Percentiles rank a stretch among this genome's conserved stretches.
Conservation (phyloP, 2,329 filamentous ascomycete genomes). For the Fusarium sp. region DNA sequence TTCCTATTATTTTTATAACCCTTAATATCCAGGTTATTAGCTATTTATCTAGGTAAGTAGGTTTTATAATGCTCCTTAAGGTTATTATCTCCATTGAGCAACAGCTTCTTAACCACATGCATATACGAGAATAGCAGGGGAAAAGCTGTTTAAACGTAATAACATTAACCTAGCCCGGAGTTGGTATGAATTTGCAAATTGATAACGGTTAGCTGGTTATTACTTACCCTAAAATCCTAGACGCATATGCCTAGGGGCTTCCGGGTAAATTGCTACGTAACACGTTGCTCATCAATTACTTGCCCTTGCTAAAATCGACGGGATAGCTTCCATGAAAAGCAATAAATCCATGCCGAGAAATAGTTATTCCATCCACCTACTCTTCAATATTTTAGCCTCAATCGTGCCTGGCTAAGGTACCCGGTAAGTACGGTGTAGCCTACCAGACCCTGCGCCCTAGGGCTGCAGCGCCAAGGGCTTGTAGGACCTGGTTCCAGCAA, state of each 20-base stretch:
- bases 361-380: not conserved
- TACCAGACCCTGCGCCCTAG: not conserved
- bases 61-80: no score
- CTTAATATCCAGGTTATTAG: no score
- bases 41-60: no score
- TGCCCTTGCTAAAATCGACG: rapidly evolving
- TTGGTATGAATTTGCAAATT: no score
- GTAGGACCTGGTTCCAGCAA: not conserved
- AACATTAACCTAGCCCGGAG: no score
- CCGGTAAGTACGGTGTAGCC: not conserved
- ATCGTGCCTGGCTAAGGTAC: not conserved
- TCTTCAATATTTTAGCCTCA: not conserved
- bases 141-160: no score
- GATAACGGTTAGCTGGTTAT: rapidly evolving
- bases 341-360: not conserved
- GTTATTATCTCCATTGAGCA: no score
- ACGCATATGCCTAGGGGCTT: not conserved
- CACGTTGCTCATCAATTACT: not conserved
- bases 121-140: no score
- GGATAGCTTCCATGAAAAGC: not conserved
- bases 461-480: not conserved
- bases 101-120: no score
- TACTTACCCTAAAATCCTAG: not conserved
- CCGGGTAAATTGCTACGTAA: not conserved
- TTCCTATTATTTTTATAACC: no score